Conservation (phyloP, 2,329 filamentous ascomycete species). For the Penicillium freii region DNA sequence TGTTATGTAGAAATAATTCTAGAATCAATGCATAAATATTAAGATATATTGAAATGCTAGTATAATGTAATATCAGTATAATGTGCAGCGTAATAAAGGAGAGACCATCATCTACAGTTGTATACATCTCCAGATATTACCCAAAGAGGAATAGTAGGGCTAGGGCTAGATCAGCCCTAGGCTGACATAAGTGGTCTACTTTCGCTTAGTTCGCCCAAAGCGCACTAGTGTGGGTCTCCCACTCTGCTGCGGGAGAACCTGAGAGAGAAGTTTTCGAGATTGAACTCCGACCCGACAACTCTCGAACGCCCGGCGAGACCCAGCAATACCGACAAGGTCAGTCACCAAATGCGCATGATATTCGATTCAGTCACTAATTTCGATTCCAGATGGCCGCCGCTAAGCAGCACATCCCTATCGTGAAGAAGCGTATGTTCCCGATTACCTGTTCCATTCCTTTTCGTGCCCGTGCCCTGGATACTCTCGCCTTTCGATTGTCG, state of each 20-base stretch:
- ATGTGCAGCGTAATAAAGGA: neutral
- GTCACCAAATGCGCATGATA: conserved; percentile 16
- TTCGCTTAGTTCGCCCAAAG: conserved; percentile 30
- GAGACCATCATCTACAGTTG: neutral
- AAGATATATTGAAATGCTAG: neutral
- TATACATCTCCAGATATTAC: conserved; percentile 7
- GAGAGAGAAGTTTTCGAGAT: conserved; percentile 42
- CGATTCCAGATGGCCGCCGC: conserved; percentile 80
- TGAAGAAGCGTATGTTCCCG: conserved; percentile 95
- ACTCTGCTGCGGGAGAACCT: conserved; percentile 35
- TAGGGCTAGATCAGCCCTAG: conserved; percentile 19
- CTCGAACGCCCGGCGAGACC: conserved; percentile 45
- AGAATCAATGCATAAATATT: neutral
- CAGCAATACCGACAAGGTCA: conserved; percentile 48
- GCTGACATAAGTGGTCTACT: conserved; percentile 21
- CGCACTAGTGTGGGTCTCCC: conserved; percentile 36
- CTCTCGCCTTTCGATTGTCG: conserved; percentile 21
- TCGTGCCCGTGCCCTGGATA: conserved; percentile 20
- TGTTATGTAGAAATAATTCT: neutral
- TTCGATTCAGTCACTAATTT: conserved; percentile 10
- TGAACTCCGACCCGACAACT: conserved; percentile 43
- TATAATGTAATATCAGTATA: neutral
- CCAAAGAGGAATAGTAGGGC: conserved; percentile 23
- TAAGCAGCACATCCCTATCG: conserved; percentile 99
- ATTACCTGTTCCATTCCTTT: conserved; percentile 12